Base-by-base conservation (phyloP, 1,139 yeast species). In the Pichia sp. region DNA sequence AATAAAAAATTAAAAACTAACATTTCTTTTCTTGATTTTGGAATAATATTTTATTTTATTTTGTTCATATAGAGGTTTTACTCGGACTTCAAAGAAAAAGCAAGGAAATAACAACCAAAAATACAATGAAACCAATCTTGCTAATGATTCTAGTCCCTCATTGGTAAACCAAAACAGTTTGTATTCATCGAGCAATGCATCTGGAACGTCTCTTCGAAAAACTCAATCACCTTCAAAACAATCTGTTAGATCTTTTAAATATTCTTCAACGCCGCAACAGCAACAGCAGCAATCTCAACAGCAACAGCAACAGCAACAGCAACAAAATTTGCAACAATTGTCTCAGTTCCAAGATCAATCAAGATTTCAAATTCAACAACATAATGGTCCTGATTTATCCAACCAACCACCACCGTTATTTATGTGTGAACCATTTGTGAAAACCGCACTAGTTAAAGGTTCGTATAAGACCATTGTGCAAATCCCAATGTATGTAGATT, bases 391-490 rank as follows among this genome's bases (percentile, higher is more conserved):
- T 10, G 44, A 40, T 7, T 27, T 36, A 5, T 40, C 42, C 39
- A 53, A 66, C 53, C 56, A 67, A 40, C 59, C 67, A 36, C 60
- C 69, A 47, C 95, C 90, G 9, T 72, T 85, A 44, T 92, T 89
- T 63, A 66, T 92, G 59, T 84, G 95, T 63, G 96, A 90, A 58
- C 97, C 97, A 11, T 94, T 86, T 66, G 94, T 90, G 5, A 83
- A 90, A 54, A 87, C 97, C 0, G 95, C 97, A 0, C 72, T 92
- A 42, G 98, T 94, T 34, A 92, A 92, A 62, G 99, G 99, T n/a
- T 86, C 96, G 1, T 94, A 89, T 71, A 89, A 86, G 61, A 90
- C 98, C 1, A 92, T 92, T 56, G 97, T 92, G 1, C 96, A 87
- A 64, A 74, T 88, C 33, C 98, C 99, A 29, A 88, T 87, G 64